A percentile compares a stretch with the other conserved stretches of the same genome.
These are phyloP conservation scores for Diddensiella caesifluorescens DNA, from an alignment of 805 yeast genomes.

Conservation along the genomic window DNA sequence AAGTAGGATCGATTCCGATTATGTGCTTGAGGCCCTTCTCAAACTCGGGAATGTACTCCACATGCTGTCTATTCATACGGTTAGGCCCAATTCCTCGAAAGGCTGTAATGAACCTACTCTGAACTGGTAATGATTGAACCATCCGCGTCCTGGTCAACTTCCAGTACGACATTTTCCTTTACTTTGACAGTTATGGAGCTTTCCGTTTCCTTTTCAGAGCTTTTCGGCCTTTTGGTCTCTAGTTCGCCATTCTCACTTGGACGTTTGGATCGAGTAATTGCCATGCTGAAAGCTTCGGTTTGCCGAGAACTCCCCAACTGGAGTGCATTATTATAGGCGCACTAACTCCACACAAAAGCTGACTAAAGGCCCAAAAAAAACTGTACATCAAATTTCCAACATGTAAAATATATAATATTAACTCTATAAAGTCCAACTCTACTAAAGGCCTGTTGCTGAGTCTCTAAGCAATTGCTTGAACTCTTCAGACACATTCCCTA, in stretches of 20 bases:
- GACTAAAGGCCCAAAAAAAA: too few relatives aligned
- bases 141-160: neutral
- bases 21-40: conserved; percentile 34
- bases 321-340: too few relatives aligned
- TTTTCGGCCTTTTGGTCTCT: too few relatives aligned
- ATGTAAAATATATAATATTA: too few relatives aligned
- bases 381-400: too few relatives aligned
- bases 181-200: conserved; percentile 1
- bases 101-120: conserved; percentile 1
- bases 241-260: neutral
- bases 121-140: neutral
- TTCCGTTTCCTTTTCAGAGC: neutral
- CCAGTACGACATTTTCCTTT: conserved; percentile 4
- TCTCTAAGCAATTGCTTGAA: conserved; percentile 12
- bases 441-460: too few relatives aligned
- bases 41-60: conserved; percentile 31
- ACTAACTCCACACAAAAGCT: too few relatives aligned
- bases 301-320: too few relatives aligned
- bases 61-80: neutral
- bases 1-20: conserved; percentile 35
- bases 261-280: conserved; percentile 7
- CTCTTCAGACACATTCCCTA: conserved; percentile 20
- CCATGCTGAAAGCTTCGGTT: conserved; percentile 1
- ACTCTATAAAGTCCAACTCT: too few relatives aligned
- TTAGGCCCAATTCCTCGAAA: neutral